phyloP scores from a whole-genome alignment of 2,329 filamentous ascomycete species.

The Aspergillus japonicus region DNA sequence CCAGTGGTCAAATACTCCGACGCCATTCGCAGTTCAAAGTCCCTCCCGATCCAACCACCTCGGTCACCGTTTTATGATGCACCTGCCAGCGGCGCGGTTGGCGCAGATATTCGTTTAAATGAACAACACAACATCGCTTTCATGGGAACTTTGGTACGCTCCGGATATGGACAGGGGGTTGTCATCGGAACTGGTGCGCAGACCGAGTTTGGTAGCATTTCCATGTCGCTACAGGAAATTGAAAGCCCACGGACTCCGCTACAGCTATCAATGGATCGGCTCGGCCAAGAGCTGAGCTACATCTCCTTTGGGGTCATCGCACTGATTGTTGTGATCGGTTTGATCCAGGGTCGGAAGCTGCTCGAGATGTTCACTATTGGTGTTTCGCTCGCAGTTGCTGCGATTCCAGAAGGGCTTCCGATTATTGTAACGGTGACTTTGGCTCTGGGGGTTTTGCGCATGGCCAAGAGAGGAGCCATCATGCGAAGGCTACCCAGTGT shows the following conservation, averaged over 20 bases:
- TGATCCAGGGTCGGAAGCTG: slow-evolving; percentile 83
- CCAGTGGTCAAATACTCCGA: slow-evolving; percentile 77
- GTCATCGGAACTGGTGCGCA: slow-evolving; percentile 94
- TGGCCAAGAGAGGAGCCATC: slow-evolving; percentile 94
- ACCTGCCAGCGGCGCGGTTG: slow-evolving; percentile 58
- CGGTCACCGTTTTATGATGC: slow-evolving; percentile 60
- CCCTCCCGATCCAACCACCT: slow-evolving; percentile 39
- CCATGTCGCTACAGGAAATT: slow-evolving; percentile 87
- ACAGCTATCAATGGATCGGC: slow-evolving; percentile 94
- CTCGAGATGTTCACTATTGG: slow-evolving; percentile 97
- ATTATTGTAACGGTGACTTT: slow-evolving; percentile 98
- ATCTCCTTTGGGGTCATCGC: slow-evolving; percentile 94
- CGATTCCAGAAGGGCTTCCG: slow-evolving; percentile 91
- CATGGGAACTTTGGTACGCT: slow-evolving; percentile 95
- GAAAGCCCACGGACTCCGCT: slow-evolving; percentile 92
- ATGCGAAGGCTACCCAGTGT: slow-evolving; percentile 95
- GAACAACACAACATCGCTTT: slow-evolving; percentile 90
- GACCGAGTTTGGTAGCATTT: slow-evolving; percentile 96
- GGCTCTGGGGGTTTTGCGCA: slow-evolving; percentile 89
- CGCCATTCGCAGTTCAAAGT: slow-evolving; percentile 47
- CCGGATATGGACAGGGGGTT: slow-evolving; percentile 90
- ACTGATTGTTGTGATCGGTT: slow-evolving; percentile 85
- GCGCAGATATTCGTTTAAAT: slow-evolving; percentile 66
- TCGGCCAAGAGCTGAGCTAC: slow-evolving; percentile 93
- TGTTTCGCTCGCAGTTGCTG: slow-evolving; percentile 91